Evolutionary conservation across 2,329 filamentous ascomycete genomes (phyloP).

Genomic region (Ophioceras dolichostomum): DNA sequence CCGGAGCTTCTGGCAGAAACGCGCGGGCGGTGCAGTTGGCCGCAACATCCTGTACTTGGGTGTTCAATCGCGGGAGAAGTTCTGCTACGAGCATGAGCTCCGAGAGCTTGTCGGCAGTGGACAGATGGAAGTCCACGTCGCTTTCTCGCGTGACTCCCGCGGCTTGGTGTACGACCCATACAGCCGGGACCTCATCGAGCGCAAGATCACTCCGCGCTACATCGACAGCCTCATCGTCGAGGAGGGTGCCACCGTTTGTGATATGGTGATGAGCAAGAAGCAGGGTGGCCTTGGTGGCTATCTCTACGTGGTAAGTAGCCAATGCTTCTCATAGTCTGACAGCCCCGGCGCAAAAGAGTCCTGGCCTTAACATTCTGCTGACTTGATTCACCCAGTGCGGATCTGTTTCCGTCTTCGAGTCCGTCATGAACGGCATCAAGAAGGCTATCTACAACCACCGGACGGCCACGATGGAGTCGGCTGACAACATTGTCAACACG

Average conservation of each 20-base stretch:
- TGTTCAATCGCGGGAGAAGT: constrained; percentile 38
- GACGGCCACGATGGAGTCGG: constrained; percentile 36
- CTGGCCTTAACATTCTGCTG: too few relatives aligned
- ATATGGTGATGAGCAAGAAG: constrained; percentile 43
- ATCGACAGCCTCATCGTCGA: constrained; percentile 39
- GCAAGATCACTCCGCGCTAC: constrained; percentile 34
- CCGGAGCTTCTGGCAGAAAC: constrained; percentile 39
- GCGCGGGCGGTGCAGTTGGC: constrained; percentile 25
- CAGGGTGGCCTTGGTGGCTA: constrained; percentile 36
- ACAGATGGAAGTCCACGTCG: constrained; percentile 37
- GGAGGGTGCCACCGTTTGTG: constrained; percentile 35
- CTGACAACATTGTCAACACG: constrained; percentile 35
- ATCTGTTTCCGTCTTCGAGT: constrained; percentile 35
- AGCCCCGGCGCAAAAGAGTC: too few relatives aligned
- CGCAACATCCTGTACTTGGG: constrained; percentile 37
- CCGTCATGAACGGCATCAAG: constrained; percentile 42
- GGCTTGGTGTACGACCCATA: constrained; percentile 32
- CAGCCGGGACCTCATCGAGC: constrained; percentile 31
- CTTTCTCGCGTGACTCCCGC: constrained; percentile 35
- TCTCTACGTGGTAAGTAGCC: constrained; percentile 34
- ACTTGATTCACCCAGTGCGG: too few relatives aligned
- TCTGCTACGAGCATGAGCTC: constrained; percentile 36
- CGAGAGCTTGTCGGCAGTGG: constrained; percentile 31
- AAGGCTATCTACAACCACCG: constrained; percentile 41
- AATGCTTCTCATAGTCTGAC: too few relatives aligned